Evolutionary conservation across 345 rosid species (phyloP).

Genomic region (Populus davidiana): DNA sequence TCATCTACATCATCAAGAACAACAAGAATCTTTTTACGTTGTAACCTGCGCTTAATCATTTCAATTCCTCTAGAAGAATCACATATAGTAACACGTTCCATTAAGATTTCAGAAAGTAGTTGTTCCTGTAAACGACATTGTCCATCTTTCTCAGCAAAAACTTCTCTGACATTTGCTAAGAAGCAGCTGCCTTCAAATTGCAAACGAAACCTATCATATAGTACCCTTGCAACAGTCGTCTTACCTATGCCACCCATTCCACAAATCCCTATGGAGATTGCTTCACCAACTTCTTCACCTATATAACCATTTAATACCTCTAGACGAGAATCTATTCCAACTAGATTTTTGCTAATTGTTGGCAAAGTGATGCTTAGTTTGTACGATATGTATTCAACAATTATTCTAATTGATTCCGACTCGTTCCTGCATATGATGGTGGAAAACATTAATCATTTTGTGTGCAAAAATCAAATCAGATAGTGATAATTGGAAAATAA

Average conservation of each 20-base stretch:
- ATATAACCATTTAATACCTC: background rate
- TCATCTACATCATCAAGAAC: constrained; percentile 20
- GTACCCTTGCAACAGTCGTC: constrained; percentile 2
- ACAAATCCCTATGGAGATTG: background rate
- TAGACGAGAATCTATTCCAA: background rate
- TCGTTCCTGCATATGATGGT: background rate
- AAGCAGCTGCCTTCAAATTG: constrained; percentile 6
- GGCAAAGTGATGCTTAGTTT: background rate
- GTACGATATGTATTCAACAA: background rate
- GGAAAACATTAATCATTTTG: background rate
- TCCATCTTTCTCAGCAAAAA: background rate
- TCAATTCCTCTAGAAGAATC: background rate
- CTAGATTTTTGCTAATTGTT: background rate
- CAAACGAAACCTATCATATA: background rate
- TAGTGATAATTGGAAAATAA: no score
- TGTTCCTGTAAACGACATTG: background rate
- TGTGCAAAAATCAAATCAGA: background rate
- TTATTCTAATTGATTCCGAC: background rate
- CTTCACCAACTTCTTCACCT: background rate
- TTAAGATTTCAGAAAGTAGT: constrained; percentile 4
- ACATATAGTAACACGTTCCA: background rate
- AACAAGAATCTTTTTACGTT: constrained; percentile 1
- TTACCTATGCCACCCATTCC: constrained; percentile 9
- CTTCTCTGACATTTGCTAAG: constrained; percentile 12
- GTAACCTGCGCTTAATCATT: background rate